These are phyloP conservation scores for Plenodomus biglobosus DNA, from an alignment of 2,329 filamentous ascomycete species.

Conservation along the genomic window DNA sequence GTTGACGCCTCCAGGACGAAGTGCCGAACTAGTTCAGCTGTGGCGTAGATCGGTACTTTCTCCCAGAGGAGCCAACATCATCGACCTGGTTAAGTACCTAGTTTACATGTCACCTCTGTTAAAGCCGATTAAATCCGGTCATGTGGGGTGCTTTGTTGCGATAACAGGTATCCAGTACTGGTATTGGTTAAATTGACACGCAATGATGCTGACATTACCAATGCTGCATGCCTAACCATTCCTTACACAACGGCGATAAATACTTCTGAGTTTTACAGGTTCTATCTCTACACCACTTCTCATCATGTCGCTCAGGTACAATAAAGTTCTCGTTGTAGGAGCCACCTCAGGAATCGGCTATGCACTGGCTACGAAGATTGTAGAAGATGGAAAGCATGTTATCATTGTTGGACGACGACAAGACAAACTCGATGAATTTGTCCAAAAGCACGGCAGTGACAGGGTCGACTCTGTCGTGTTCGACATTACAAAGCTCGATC, in stretches of 20 bases:
- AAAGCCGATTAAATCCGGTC: not conserved
- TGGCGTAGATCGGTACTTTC: not conserved
- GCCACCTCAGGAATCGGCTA: slow-evolving; percentile 56
- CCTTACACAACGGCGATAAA: not conserved
- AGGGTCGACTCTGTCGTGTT: slow-evolving; percentile 51
- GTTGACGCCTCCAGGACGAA: too few relatives aligned
- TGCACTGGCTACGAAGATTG: slow-evolving; percentile 53
- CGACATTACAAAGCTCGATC: slow-evolving; percentile 54
- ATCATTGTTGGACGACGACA: slow-evolving; percentile 55
- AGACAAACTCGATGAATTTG: slow-evolving; percentile 54
- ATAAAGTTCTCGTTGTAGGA: slow-evolving; percentile 58
- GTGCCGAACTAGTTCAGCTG: too few relatives aligned
- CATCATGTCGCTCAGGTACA: slow-evolving; percentile 52
- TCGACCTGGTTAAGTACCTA: not conserved
- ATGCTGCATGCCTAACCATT: not conserved
- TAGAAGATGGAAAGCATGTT: slow-evolving; percentile 51
- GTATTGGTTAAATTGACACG: not conserved
- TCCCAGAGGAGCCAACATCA: not conserved
- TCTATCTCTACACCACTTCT: not conserved
- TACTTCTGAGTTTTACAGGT: not conserved
- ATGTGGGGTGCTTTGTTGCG: not conserved
- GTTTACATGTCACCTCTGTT: not conserved
- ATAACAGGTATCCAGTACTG: not conserved
- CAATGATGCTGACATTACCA: slow-evolving; percentile 1
- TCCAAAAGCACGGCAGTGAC: slow-evolving; percentile 50